Evolutionary conservation across 345 rosid genomes (phyloP), one percentile per base, ranked within the genome.

Genomic region (Murraya paniculata): DNA sequence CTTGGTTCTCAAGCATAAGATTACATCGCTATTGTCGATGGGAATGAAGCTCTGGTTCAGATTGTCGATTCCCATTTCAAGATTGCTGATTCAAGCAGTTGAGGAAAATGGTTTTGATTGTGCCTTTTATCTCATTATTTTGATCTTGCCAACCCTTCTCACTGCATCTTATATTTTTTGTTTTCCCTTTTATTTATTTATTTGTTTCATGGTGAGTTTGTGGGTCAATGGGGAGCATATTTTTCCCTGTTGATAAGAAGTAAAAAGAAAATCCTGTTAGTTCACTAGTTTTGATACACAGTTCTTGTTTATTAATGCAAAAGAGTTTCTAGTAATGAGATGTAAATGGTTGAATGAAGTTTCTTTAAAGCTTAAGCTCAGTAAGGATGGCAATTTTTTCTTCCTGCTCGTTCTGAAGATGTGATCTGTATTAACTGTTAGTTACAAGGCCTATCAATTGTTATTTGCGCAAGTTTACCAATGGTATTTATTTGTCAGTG

Each of bases 41-140:
- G 92, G 94, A 89, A 89, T 91, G 94, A 89, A 89, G 94, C 91
- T 80, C 81, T 79, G 94, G 94, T 88, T 91, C 94, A 89, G 92
- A 91, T 85, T 84, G 61, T 83, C 71, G 35, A 77, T 62, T 78
- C 73, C 31, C 21, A 53, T 87, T 79, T 76, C 41, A 22, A 64
- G 56, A 82, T 76, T 64, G 55, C 64, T 28, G 76, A 61, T 77
- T 41, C 72, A 19, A 21, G 59, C 71, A 30, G 60, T 78, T 24
- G 73, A 64, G 64, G 28, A 35, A 31, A 71, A 48, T n/a, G 74
- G 60, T 25, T 45, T 35, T 45, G 50, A 13, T 45, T 45, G 50
- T 31, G 6, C 21, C 6, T 2, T 69, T 69, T 57, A 18, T 45
- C n/a, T 7, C 67, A 39, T 27, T 27, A 25, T 60, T 73, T 25